Percentiles rank a stretch among this genome's conserved stretches.
Evolutionary conservation across 495 filamentous ascomycete species (phyloP).

Genomic region (Neurospora sp.): DNA sequence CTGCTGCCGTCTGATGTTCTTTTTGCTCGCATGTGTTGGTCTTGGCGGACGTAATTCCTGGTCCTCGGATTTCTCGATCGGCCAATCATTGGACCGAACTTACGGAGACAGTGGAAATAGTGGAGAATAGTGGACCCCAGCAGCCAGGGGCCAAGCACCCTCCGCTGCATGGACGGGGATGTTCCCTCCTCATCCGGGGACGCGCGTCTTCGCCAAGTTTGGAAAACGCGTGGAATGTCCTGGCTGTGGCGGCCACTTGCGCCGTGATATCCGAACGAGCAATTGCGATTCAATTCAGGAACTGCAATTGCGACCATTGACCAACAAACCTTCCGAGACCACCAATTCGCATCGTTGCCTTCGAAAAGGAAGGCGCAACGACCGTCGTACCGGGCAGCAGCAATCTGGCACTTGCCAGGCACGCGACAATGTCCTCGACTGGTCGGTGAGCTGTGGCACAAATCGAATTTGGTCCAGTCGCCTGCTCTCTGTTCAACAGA

Average conservation of each 20-base stretch:
- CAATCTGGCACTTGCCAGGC: not conserved
- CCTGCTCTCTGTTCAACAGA: not conserved
- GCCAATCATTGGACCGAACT: not conserved
- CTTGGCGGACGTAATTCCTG: not conserved
- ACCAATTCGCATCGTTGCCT: not conserved
- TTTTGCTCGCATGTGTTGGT: not conserved
- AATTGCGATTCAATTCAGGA: not conserved
- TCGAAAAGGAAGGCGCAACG: not conserved
- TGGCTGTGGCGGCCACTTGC: not conserved
- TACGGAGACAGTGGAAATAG: not conserved
- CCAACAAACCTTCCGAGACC: not conserved
- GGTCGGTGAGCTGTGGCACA: not conserved
- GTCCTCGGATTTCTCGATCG: not conserved
- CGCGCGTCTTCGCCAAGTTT: not conserved
- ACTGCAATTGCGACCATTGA: not conserved
- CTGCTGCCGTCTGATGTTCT: not conserved
- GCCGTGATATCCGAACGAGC: not conserved
- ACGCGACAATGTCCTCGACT: not conserved
- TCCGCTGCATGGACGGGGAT: not conserved
- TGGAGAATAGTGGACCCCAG: not conserved
- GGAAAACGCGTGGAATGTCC: not conserved
- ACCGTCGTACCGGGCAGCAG: not conserved
- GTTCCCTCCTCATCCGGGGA: not conserved
- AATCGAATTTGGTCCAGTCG: not conserved
- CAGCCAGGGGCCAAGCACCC: not conserved